Base-by-base conservation (phyloP, 2,329 filamentous ascomycete genomes). In the Epichloe aotearoae region DNA sequence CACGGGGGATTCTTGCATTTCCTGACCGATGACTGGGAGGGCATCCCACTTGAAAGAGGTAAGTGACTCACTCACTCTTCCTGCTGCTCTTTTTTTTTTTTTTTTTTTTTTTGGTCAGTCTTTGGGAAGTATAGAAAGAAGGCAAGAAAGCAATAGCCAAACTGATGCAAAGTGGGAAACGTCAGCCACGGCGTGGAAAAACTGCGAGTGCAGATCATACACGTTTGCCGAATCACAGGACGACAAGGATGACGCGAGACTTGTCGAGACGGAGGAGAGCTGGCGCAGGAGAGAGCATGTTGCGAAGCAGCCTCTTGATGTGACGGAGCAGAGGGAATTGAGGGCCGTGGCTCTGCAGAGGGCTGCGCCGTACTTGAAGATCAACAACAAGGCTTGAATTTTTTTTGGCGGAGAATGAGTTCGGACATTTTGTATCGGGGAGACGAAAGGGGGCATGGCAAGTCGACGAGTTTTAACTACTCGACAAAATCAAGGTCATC, bases 1-100 rank as follows among this genome's bases (percentile, higher is more conserved):
- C 89, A 95, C 60, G 89, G 89, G 86, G 85, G 85, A 1, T 86
- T 90, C 58, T 64, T 95, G 59, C 89, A 95, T 64, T 94, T 88
- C 60, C 69, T 95, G 55, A 93, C 87, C 0, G 79, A 89, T 57
- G 88, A 95, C 60, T 94, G 83, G 80, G 73, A 80, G 50, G 84
- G 81, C 41, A 75, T 77, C 23, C 63, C 67, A 59, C 59, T 71
- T 3, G 58, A 59, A 0, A 55, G 54, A 52, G 69, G 73, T 74
- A 64, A 51, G 71, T 62, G 33, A 2, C 10, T 15, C 23, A 1
- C 10, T 15, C n/a, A 4, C 26, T 10, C 36, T 17, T 11, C 50
- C 4, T 30, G 26, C 7, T 26, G 5, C 10, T 39, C 0, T 14
- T 11, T 26, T n/a, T 14, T n/a, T 1, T 7, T 26, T 30, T n/a